Base-by-base conservation (phyloP, 352 stramenopile species). In the Phytophthora multivora region DNA sequence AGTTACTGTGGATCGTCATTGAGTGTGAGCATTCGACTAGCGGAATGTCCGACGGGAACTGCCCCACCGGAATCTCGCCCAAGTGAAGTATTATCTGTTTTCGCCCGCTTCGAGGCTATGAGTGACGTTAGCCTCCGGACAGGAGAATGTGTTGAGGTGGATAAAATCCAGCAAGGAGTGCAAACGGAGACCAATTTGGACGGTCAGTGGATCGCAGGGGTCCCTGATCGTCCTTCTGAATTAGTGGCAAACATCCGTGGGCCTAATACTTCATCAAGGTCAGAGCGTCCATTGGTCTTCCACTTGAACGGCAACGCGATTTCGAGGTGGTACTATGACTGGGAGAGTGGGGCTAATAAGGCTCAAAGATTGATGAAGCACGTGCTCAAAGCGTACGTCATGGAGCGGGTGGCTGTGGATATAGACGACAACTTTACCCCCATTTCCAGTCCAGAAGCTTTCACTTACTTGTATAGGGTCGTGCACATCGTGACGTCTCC, bases 1-100 rank as follows among this genome's bases (percentile, higher is more conserved):
- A 91, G 83, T 62, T 91, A 91, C 48, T 90, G 83, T 47, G 83
- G 83, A 28, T 66, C 83, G 7, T 80, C 79, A 10, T 50, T 91
- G 19, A 79, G 83, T 28, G 66, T 89, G 13, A 59, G 60, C 16
- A 69, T 91, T 28, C 53, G 51, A 47, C 45, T 77, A 19, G 60
- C 36, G 18, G 42, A 59, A 38, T 36, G 42, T 39, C 25, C 59
- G 23, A 3, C 19, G 26, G 50, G 35, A 36, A 52, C 19, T 52
- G 30, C 36, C 33, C 53, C 49, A 67, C 47, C 18, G 26, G 6
- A 73, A 61, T 40, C 41, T 3, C 10, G 23, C 15, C 35, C 61
- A 2, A 62, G 41, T 38, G 53, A 76, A 3, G 43, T 59, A 1
- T 9, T 78, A 36, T 28, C 68, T 3, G 43, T 80, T 2, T 77